These are phyloP conservation scores for Penicillium lagena DNA, from an alignment of 495 filamentous ascomycete genomes.

Conservation along the genomic window DNA sequence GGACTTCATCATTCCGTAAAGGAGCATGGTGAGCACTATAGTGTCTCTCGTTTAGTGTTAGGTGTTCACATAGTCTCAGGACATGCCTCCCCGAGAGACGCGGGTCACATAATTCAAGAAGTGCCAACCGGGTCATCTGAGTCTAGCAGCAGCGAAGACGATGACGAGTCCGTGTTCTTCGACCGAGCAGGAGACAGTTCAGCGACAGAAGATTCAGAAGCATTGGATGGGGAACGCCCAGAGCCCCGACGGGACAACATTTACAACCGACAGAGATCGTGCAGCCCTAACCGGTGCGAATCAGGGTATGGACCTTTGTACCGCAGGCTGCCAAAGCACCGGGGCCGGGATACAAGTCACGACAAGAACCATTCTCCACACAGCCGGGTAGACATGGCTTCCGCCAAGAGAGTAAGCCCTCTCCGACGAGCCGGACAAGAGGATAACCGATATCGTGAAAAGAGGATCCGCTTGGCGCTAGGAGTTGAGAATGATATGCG, in stretches of 20 bases:
- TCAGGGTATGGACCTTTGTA: not conserved
- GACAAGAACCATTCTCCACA: not conserved
- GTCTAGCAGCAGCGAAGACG: slow-evolving; percentile 1
- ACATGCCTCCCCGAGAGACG: not conserved
- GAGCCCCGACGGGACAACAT: not conserved
- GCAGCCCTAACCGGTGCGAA: slow-evolving; percentile 4
- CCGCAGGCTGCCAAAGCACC: slow-evolving; percentile 2
- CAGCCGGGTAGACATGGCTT: not conserved
- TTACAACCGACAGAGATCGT: slow-evolving; percentile 1
- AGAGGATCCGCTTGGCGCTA: not conserved
- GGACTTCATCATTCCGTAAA: too few species aligned
- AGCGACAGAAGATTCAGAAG: slow-evolving; percentile 4
- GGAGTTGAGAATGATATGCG: slow-evolving; percentile 21
- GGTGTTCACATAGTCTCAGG: not conserved
- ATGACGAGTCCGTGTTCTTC: slow-evolving; percentile 6
- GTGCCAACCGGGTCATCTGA: slow-evolving; percentile 3
- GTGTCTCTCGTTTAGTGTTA: too few species aligned
- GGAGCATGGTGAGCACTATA: too few species aligned
- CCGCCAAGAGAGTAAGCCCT: not conserved
- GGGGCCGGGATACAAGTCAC: slow-evolving; percentile 2
- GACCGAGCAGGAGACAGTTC: slow-evolving; percentile 8
- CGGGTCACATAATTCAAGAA: not conserved
- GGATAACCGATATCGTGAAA: slow-evolving; percentile 10
- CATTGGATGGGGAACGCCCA: slow-evolving; percentile 2
- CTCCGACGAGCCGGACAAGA: slow-evolving; percentile 6